Evolutionary conservation across 106 monocot genomes (phyloP), one percentile per base, ranked within the genome.

Genomic region (Agapanthus africanus): DNA sequence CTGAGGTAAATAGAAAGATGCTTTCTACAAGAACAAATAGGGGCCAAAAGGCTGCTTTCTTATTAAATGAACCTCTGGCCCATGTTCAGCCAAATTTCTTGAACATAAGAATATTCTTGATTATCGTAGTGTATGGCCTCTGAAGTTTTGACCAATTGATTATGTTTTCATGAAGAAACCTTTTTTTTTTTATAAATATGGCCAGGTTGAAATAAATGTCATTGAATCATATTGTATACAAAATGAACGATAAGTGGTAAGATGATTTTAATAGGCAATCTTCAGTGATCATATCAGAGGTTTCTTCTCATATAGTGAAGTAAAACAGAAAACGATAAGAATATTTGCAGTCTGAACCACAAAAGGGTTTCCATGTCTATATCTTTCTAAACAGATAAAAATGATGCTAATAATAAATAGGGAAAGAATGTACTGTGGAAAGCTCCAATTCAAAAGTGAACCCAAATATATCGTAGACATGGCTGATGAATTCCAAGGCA

Each of bases 391-490:
- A 40, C 30, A 46, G 2, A 42, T 16, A 42, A 41, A 8, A 16
- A 4, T 1, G 33, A 2, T 4, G 21, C 3, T 21, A 35, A 50
- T 33, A 68, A 9, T 40, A 18, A 71, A 49, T 21, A 4, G 41
- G 30, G 19, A 61, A 46, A 52, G 34, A 39, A 15, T 27, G 16
- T 83, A 99, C 97, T 77, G 99, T 99, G 64, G 99, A 99, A 66
- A 99, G 73, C 70, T 99, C 99, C 82, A 99, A 52, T 47, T 99
- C 93, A 78, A 82, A 99, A 31, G 82, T 99, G 73, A 99, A 99
- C 21, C 90, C 99, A 74, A 99, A 99, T 79, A 90, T 75, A 32
- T 76, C 71, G 66, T 99, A 99, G 11, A 65, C 78, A 80, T 93
- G 70, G 73, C 74, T 83, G 35, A 93, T 85, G 70, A 99, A 93